Evolutionary conservation across 2,329 filamentous ascomycete species (phyloP).

Genomic region (Plenodomus tracheiphilus): DNA sequence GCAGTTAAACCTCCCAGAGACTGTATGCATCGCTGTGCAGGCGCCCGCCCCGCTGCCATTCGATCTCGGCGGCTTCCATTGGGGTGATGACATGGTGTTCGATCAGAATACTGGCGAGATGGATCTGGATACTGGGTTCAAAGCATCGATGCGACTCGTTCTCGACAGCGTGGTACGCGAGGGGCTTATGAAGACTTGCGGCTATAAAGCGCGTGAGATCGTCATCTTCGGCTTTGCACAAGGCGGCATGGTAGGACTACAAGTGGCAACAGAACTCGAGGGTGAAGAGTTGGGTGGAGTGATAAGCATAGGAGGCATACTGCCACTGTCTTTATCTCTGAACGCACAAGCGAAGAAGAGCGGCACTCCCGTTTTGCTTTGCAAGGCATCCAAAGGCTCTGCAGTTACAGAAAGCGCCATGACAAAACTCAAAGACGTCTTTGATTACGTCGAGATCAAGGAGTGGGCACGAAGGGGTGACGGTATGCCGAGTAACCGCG

Average conservation of each 20-base stretch:
- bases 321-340: constrained; percentile 50
- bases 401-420: constrained; percentile 66
- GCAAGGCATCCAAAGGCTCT: constrained; percentile 55
- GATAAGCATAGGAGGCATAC: constrained; percentile 64
- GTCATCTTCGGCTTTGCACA: constrained; percentile 61
- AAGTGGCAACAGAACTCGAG: constrained; percentile 44
- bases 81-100: constrained; percentile 63
- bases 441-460: constrained; percentile 52
- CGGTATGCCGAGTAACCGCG: constrained; percentile 78
- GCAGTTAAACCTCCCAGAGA: constrained; percentile 74
- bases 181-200: constrained; percentile 53
- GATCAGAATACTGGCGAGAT: constrained; percentile 56
- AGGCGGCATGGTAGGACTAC: constrained; percentile 59
- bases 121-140: constrained; percentile 60
- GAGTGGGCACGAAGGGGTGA: constrained; percentile 64
- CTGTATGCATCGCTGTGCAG: constrained; percentile 73
- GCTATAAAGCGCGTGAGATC: constrained; percentile 54
- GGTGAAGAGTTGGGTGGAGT: constrained; percentile 58
- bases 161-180: constrained; percentile 50
- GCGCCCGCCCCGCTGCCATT: constrained; percentile 72
- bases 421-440: constrained; percentile 66
- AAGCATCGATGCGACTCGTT: constrained; percentile 47
- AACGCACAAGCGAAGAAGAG: constrained; percentile 53
- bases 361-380: constrained; percentile 66
- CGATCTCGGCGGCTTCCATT: constrained; percentile 66